Evolutionary conservation across 176 grass and related monocot genomes (phyloP), one percentile per base, ranked within the genome.

Genomic region (Leersia perrieri): DNA sequence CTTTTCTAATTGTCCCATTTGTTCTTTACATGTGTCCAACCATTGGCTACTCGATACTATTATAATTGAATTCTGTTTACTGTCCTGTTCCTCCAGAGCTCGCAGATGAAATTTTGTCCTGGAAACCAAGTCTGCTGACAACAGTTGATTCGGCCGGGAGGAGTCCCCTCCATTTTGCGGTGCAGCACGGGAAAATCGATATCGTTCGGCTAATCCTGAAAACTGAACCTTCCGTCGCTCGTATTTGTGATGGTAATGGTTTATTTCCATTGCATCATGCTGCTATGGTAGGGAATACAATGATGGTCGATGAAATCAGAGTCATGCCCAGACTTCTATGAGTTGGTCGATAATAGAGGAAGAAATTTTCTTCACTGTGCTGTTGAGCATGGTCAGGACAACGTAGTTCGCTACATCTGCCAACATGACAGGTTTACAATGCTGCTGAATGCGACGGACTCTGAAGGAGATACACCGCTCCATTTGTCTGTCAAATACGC

Each of bases 81-180:
- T n/a, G n/a, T n/a, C n/a, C n/a, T n/a, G 13, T 16, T 16, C 42
- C 42, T n/a, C 2, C 36, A 94, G 92, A 26, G 5, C 80, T 90
- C 0, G 42, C 31, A 27, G 0, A 33, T 63, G 18, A 51, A 33
- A 66, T 88, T 44, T 12, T 90, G n/a, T 11, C 14, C 0, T 86
- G 63, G 74, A 33, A 80, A 4, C 23, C 60, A 57, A 29, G 2
- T 8, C 13, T 75, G 6, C 12, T 81, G 18, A 86, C 44, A 7
- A 11, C 0, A 41, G 42, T 30, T 27, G 92, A 94, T 81, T 77
- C 20, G 0, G 71, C 63, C 18, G 80, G 86, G 2, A 83, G 57
- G 18, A 91, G 36, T 0, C 78, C 88, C n/a, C 88, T 94, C 30
- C 83, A 91, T 15, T 86, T 68, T 41, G 88, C 80, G 38, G 63